phyloP scores from a whole-genome alignment of 1,284 basidiomycete genomes.

The Kalmanozyma brasiliensis region DNA sequence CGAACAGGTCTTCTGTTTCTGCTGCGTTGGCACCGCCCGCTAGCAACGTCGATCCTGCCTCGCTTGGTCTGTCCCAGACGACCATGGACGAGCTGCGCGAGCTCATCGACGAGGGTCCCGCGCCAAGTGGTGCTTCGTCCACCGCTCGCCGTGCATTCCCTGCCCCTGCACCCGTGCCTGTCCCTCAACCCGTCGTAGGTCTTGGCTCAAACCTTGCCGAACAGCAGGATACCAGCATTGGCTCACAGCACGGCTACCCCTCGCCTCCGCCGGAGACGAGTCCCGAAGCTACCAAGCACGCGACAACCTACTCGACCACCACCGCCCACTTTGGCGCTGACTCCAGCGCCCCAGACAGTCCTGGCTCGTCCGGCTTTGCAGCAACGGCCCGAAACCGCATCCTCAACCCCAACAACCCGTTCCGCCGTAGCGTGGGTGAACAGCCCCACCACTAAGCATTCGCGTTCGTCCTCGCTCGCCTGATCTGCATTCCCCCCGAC shows the following conservation, averaged over 20 bases:
- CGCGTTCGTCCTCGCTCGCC: no score
- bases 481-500: no score
- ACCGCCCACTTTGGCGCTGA: slow-evolving; percentile 15
- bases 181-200: slow-evolving; percentile 35
- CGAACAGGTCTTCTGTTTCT: background rate
- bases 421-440: slow-evolving; percentile 46
- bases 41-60: slow-evolving; percentile 20
- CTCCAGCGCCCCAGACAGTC: slow-evolving; percentile 16
- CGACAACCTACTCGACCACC: slow-evolving; percentile 24
- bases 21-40: slow-evolving; percentile 10
- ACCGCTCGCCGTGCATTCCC: slow-evolving; percentile 9
- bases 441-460: slow-evolving; percentile 18
- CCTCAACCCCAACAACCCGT: slow-evolving; percentile 57
- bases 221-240: slow-evolving; percentile 20
- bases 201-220: slow-evolving; percentile 27
- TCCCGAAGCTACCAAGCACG: slow-evolving; percentile 11
- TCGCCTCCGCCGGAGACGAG: slow-evolving; percentile 34
- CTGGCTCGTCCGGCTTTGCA: slow-evolving; percentile 27
- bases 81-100: slow-evolving; percentile 58
- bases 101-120: slow-evolving; percentile 49
- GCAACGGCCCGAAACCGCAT: slow-evolving; percentile 25
- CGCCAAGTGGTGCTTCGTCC: slow-evolving; percentile 7
- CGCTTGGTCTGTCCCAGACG: slow-evolving; percentile 47
- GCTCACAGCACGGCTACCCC: slow-evolving; percentile 36
- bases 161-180: slow-evolving; percentile 34